These are phyloP conservation scores for Metarhizium album DNA, from an alignment of 2,329 filamentous ascomycete species.

Conservation along the genomic window DNA sequence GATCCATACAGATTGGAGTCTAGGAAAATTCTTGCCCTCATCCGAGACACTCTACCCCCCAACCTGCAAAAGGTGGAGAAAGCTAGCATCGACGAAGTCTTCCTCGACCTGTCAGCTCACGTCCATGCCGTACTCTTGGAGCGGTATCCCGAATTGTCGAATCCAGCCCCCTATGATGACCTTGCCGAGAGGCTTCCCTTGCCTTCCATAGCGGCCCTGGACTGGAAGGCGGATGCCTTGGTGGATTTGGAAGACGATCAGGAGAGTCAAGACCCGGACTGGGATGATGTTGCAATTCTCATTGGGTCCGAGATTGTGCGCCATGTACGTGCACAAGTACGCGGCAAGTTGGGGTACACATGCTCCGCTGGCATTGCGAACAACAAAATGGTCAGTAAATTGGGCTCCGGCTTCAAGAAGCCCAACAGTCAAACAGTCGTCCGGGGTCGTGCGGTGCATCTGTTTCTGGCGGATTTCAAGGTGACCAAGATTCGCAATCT, in stretches of 20 bases:
- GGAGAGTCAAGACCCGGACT: slow-evolving; percentile 78
- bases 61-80: slow-evolving; percentile 73
- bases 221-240: slow-evolving; percentile 77
- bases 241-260: slow-evolving; percentile 66
- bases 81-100: slow-evolving; percentile 91
- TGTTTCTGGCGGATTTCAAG: slow-evolving; percentile 77
- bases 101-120: slow-evolving; percentile 80
- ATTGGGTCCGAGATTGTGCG: slow-evolving; percentile 85
- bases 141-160: slow-evolving; percentile 60
- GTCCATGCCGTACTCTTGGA: slow-evolving; percentile 65
- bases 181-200: slow-evolving; percentile 59
- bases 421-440: slow-evolving; percentile 93
- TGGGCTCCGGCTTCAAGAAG: slow-evolving; percentile 86
- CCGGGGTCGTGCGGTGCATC: slow-evolving; percentile 66
- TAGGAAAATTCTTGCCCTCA: slow-evolving; percentile 65
- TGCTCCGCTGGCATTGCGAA: slow-evolving; percentile 81
- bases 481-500: slow-evolving; percentile 91
- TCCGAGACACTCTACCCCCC: slow-evolving; percentile 62
- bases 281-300: slow-evolving; percentile 85
- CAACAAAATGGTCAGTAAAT: slow-evolving; percentile 93
- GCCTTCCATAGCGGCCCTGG: slow-evolving; percentile 57
- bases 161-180: slow-evolving; percentile 62
- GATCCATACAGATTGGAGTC: slow-evolving; percentile 86
- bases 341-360: slow-evolving; percentile 67
- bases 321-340: slow-evolving; percentile 58